Evolutionary conservation across 2,329 filamentous ascomycete species (phyloP).

Genomic region (Proliferodiscus dingleyae): DNA sequence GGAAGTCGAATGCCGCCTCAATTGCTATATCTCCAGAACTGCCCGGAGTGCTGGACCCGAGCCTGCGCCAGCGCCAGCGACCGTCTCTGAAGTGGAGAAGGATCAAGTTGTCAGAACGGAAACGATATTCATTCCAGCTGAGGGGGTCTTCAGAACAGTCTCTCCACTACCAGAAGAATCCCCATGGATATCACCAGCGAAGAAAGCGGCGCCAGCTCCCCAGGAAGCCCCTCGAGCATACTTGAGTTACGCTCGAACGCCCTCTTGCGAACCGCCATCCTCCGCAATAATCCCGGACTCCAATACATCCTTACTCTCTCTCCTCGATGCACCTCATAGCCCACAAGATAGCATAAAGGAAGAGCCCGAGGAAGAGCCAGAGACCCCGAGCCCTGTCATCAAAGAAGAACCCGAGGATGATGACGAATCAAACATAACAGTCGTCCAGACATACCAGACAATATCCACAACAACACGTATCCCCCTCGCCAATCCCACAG

Average conservation of each 20-base stretch:
- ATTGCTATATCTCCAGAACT: conserved; percentile 55
- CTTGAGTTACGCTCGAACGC: conserved; percentile 48
- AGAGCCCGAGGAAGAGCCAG: conserved; percentile 19
- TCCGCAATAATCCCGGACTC: conserved; percentile 49
- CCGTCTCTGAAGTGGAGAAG: conserved; percentile 1
- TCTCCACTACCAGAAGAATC: conserved; percentile 33
- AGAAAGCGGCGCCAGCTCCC: too few species aligned
- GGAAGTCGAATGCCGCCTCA: conserved; percentile 67
- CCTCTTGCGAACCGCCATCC: conserved; percentile 58
- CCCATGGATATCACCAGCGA: conserved; percentile 24
- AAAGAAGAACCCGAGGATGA: conserved; percentile 10
- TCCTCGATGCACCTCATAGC: conserved; percentile 50
- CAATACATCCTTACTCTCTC: conserved; percentile 55
- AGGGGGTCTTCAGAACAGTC: conserved; percentile 59
- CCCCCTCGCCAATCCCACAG: conserved; percentile 26
- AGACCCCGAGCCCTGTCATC: conserved; percentile 4
- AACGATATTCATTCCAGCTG: conserved; percentile 51
- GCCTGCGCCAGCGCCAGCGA: neutral
- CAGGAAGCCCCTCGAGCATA: too few species aligned
- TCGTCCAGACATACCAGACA: conserved; percentile 28
- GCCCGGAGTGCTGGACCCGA: conserved; percentile 7
- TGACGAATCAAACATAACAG: conserved; percentile 4
- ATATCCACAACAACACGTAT: conserved; percentile 31
- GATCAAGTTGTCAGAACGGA: conserved; percentile 5
- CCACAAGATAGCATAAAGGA: conserved; percentile 23